Base-by-base conservation (phyloP, 2,329 filamentous ascomycete species). In the Lachnellula arida region DNA sequence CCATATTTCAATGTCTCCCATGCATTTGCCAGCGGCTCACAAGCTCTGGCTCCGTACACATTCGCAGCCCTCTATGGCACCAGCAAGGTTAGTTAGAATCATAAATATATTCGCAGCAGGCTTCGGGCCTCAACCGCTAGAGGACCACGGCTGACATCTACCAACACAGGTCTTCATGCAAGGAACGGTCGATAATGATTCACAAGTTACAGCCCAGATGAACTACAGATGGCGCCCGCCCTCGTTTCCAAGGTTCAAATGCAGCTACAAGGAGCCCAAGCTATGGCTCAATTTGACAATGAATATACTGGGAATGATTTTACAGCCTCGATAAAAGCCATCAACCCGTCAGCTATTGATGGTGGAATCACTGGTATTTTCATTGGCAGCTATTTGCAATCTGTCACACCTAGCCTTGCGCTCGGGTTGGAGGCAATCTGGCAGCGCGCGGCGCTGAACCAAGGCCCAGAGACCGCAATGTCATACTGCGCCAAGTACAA, bases 1-100 rank as follows among this genome's bases (percentile, higher is more conserved):
- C 94, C 94, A 56, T 79, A 97, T 65, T 99, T 99, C 81, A 93
- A 97, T 76, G 89, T 97, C 67, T 97, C 93, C 63, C 94, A 99
- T 78, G 90, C 94, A 67, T 94, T 99, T 74, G 88, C 93, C 54
- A 90, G 97, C 84, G 93, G 94, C 67, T 83, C 82, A 44, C 91
- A 96, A 75, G 86, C 88, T 65, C 80, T 96, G 73, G 92, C 92
- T 72, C 94, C 94, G 39, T 99, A 99, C 76, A 91, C 90, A 54
- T 96, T 97, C 76, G 90, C 91, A 65, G 90, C 89, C 63, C 84
- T 99, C 70, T 97, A 94, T 73, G 94, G 94, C 66, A 96, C 89
- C 64, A 88, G 88, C 75, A 93, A 91, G 81, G 93, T 97, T 75
- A 66, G 82, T 78, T 28, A 37, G 43, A 14, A 17, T 53, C n/a